Conservation (phyloP, 352 stramenopile species). For the Phytophthora ohioensis region DNA sequence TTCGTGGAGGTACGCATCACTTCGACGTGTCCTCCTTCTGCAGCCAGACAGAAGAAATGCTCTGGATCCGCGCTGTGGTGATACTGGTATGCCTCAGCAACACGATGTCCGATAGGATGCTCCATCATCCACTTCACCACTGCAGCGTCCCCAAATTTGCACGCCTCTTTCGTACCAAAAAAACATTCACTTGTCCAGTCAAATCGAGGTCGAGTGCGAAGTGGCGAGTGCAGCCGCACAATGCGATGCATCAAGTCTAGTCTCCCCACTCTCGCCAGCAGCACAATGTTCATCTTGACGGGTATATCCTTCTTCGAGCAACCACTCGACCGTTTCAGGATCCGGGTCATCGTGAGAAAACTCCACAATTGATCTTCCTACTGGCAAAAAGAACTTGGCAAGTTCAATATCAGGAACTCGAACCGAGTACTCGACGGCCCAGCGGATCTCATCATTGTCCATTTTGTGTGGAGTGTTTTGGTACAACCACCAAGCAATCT, state of each 20-base stretch:
- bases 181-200: slow-evolving; percentile 18
- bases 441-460: no score
- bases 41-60: slow-evolving; percentile 20
- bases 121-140: slow-evolving; percentile 17
- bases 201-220: slow-evolving; percentile 1
- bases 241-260: slow-evolving; percentile 19
- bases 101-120: slow-evolving; percentile 4
- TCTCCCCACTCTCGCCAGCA: slow-evolving; percentile 16
- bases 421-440: no score
- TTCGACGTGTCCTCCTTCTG: slow-evolving; percentile 4
- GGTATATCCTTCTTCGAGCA: background rate
- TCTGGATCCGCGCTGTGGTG: slow-evolving; percentile 19
- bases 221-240: slow-evolving; percentile 15
- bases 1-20: slow-evolving; percentile 17
- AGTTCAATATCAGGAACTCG: background rate
- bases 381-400: slow-evolving; percentile 12
- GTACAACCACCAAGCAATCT: no score
- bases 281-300: no score
- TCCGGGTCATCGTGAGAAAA: slow-evolving; percentile 23
- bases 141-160: slow-evolving; percentile 16
- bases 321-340: slow-evolving; percentile 6
- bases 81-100: slow-evolving; percentile 13
- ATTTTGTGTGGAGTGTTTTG: no score
- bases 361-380: slow-evolving; percentile 16
- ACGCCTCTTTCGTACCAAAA: slow-evolving; percentile 14